Evolutionary conservation across 768 basidiomycete genomes (phyloP).

Genomic region (Multifurca ochricompacta): DNA sequence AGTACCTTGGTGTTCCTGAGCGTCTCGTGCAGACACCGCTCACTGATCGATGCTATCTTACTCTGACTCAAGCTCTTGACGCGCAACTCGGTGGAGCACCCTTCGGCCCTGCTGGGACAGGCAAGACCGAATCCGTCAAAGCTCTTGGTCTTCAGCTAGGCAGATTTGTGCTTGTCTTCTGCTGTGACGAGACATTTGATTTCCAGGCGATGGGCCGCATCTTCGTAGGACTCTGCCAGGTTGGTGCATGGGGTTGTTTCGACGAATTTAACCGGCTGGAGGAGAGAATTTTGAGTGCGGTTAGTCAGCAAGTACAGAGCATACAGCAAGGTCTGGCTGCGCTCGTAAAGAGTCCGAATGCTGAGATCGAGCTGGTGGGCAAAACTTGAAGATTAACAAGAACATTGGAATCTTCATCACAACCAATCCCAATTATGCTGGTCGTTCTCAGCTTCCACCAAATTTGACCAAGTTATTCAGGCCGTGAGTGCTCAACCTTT

Average conservation of each 20-base stretch:
- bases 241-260: conserved; percentile 98
- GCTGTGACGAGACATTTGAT: conserved; percentile 99
- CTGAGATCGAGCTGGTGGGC: conserved; percentile 92
- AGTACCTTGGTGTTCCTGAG: conserved; percentile 95
- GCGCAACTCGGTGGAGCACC: conserved; percentile 95
- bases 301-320: conserved; percentile 97
- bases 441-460: conserved; percentile 84
- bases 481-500: conserved; percentile 50
- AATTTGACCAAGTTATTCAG: conserved; percentile 90
- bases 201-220: conserved; percentile 99
- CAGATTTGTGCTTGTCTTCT: conserved; percentile 99
- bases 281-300: conserved; percentile 94
- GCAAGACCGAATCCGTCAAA: conserved; percentile 99
- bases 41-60: conserved; percentile 94
- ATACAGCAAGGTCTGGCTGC: conserved; percentile 94
- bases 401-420: conserved; percentile 99
- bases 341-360: conserved; percentile 73
- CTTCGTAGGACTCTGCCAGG: conserved; percentile 97
- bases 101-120: conserved; percentile 93
- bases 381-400: conserved; percentile 89
- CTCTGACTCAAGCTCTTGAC: conserved; percentile 90
- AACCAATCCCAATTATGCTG: conserved; percentile 97
- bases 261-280: conserved; percentile 98
- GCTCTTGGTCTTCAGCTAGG: conserved; percentile 96
- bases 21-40: conserved; percentile 96